Percentiles rank a stretch among this genome's conserved stretches.
phyloP scores from a whole-genome alignment of 129 eudicot species.

The Tanacetum coccineum region DNA sequence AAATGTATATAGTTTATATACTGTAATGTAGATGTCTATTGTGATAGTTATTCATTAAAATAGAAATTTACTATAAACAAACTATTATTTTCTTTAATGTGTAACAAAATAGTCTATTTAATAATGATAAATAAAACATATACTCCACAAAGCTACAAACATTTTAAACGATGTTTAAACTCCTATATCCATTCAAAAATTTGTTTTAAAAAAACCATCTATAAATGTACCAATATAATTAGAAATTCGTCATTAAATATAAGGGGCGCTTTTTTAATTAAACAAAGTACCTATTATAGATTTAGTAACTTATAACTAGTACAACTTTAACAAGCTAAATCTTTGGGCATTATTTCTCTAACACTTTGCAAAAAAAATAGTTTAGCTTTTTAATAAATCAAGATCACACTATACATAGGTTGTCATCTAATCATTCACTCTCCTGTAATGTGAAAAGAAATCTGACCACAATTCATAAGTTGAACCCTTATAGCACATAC shows the following conservation, averaged over 20 bases:
- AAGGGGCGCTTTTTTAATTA: neutral
- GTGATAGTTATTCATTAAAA: too few species aligned
- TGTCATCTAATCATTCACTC: neutral
- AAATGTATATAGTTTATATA: too few species aligned
- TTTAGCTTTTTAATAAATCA: neutral
- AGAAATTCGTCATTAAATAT: neutral
- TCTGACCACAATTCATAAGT: neutral
- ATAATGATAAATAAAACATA: neutral
- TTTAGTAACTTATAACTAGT: neutral
- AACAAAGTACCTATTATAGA: slow-evolving; percentile 18
- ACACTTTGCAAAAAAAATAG: neutral
- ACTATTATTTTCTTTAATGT: neutral
- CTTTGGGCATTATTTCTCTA: slow-evolving; percentile 5
- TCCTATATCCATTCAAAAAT: too few species aligned
- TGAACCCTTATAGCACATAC: neutral
- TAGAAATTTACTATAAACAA: too few species aligned
- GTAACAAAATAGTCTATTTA: neutral
- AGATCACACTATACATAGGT: neutral
- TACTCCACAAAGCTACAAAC: neutral
- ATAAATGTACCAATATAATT: slow-evolving; percentile 3
- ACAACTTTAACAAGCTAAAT: slow-evolving; percentile 6
- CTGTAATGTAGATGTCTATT: too few species aligned
- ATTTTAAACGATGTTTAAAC: neutral
- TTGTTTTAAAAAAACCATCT: too few species aligned
- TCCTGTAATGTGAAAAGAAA: neutral